Conservation (phyloP, 768 basidiomycete genomes). For the Mycena pura region DNA sequence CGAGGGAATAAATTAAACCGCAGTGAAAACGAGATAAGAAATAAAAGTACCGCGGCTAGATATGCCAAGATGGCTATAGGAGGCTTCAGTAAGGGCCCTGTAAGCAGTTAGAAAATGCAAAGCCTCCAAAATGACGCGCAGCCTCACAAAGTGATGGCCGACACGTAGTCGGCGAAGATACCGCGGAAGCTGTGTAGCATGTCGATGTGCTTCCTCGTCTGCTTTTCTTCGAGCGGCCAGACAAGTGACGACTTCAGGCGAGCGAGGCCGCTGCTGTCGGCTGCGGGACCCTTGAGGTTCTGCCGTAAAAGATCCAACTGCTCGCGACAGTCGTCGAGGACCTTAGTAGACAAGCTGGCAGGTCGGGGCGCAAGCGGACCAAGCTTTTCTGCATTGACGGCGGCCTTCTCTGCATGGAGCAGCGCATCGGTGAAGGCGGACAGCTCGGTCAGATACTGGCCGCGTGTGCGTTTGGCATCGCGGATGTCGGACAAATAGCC, state of each 20-base stretch:
- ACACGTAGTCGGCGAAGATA: conserved; percentile 7
- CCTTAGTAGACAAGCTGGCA: neutral
- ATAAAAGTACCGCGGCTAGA: neutral
- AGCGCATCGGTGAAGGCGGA: conserved; percentile 6
- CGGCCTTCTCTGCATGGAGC: neutral
- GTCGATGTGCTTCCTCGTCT: conserved; percentile 5
- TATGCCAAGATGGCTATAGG: neutral
- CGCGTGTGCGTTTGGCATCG: conserved; percentile 3
- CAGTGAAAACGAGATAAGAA: neutral
- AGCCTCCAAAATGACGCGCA: neutral
- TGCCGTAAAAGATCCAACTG: neutral
- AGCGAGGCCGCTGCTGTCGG: neutral
- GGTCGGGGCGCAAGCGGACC: neutral
- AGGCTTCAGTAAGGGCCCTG: conserved; percentile 1
- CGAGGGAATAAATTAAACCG: neutral
- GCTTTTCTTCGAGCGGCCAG: conserved; percentile 7
- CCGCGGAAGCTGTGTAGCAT: conserved; percentile 5
- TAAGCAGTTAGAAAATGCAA: neutral
- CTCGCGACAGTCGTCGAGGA: conserved; percentile 2
- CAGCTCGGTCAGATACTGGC: conserved; percentile 2
- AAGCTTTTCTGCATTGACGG: neutral
- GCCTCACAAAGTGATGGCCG: neutral
- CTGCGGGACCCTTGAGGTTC: neutral
- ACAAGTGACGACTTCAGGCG: neutral
- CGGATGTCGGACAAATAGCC: conserved; percentile 6